Base-by-base conservation (phyloP, 306 rosid genomes). In the Quercus variabilis region DNA sequence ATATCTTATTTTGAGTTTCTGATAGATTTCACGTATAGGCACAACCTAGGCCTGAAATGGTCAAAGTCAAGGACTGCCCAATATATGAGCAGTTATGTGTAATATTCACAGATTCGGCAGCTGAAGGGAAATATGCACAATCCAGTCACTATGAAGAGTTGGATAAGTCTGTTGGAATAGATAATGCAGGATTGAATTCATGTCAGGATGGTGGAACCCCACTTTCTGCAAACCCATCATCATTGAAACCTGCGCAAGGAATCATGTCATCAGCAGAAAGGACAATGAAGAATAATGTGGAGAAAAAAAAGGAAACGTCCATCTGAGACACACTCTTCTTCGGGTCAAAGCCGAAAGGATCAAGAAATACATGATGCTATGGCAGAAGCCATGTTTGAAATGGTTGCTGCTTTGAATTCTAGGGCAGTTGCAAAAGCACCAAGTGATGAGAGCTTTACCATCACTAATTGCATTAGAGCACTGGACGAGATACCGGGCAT, bases 61-160 rank as follows among this genome's bases (percentile, higher is more conserved):
- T 81, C 73, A 94, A 86, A 82, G 92, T 79, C 60, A 90, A 88
- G 84, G 97, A 89, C 68, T 90, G 92, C 73, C 94, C 96, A 46
- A 90, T 92, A 86, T 90, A 94, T 69, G 96, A 92, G 86, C 98
- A 90, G 79, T 88, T 94, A 55, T 85, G 96, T 83, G 65, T 89
- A 52, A 92, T 94, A 60, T 92, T 94, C 88, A 86, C 84, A 4
- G 96, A 94, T 74, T 78, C 97, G 49, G 89, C 87, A 1, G 94
- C 92, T 0, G 93, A 90, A 79, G 92, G 94, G 78, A 89, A 88
- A 79, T 92, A 92, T 55, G 97, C 94, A 26, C 94, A 90, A 78
- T 91, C 97, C 80, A 94, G 98, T 86, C 98, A 89, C 78, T 90
- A 90, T 7, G 92, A 84, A 77, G 89, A 86, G 81, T 73, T 86